These are phyloP conservation scores for Diplosphaera chodatii DNA, from an alignment of 139 green algal species.

Conservation along the genomic window DNA sequence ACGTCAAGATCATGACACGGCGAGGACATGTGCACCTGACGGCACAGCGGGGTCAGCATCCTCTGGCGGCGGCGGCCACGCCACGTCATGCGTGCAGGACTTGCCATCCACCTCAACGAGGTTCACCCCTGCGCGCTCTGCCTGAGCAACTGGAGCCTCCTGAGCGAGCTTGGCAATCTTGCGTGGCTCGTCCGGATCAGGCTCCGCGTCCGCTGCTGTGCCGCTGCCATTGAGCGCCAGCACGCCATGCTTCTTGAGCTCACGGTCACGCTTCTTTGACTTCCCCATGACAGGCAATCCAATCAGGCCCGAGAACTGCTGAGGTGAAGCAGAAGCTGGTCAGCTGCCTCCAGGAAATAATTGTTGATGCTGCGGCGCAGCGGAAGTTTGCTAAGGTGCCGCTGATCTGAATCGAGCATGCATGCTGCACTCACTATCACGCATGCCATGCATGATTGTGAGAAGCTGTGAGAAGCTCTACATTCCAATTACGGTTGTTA, in stretches of 20 bases:
- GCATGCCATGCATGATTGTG: too few relatives aligned
- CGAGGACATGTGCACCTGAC: neutral
- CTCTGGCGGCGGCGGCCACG: conserved; percentile 42
- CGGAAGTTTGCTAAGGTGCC: too few relatives aligned
- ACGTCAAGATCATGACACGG: too few relatives aligned
- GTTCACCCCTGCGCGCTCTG: conserved; percentile 21
- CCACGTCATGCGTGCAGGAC: conserved; percentile 74
- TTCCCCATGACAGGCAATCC: too few relatives aligned
- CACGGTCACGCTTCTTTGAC: neutral
- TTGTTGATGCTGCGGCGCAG: too few relatives aligned
- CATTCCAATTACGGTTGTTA: too few relatives aligned
- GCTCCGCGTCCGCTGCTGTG: neutral
- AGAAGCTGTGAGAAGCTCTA: too few relatives aligned
- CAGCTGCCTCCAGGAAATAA: too few relatives aligned
- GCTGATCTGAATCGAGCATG: too few relatives aligned
- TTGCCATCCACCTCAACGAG: conserved; percentile 63
- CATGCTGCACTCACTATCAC: too few relatives aligned
- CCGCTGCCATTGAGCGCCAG: neutral
- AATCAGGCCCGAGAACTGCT: too few relatives aligned
- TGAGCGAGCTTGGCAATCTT: neutral
- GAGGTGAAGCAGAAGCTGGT: too few relatives aligned
- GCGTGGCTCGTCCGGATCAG: neutral
- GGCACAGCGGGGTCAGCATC: neutral
- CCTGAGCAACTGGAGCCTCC: neutral
- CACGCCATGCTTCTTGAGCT: neutral